A percentile compares a stretch with the other conserved stretches of the same genome.
Evolutionary conservation across 306 rosid species (phyloP).

Genomic region (Comarum palustre): DNA sequence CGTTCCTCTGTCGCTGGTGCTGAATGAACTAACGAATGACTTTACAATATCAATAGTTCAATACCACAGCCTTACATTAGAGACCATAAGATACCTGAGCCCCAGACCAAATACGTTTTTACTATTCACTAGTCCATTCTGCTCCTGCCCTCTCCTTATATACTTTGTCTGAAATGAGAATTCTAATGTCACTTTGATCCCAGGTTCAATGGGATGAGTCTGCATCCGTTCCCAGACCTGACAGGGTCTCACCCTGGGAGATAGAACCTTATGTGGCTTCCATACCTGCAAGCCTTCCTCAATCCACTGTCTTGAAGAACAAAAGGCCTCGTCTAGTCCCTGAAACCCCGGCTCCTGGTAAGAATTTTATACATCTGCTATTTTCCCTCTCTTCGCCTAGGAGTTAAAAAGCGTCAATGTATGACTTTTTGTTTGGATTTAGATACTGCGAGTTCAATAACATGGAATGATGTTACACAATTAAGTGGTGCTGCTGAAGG

Average conservation of each 20-base stretch:
- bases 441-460: conserved; percentile 51
- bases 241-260: conserved; percentile 93
- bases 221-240: conserved; percentile 73
- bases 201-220: conserved; percentile 99
- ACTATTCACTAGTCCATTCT: neutral
- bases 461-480: conserved; percentile 40
- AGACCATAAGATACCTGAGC: neutral
- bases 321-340: conserved; percentile 75
- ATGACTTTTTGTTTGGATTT: conserved; percentile 6
- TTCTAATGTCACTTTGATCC: conserved; percentile 7
- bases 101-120: too few relatives aligned
- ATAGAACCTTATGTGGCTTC: conserved; percentile 73
- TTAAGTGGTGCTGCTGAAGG: conserved; percentile 40
- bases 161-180: neutral
- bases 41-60: neutral
- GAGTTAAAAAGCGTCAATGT: neutral
- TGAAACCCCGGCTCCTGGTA: conserved; percentile 57
- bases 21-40: neutral
- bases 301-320: conserved; percentile 46
- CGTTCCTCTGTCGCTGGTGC: neutral
- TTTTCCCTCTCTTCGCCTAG: neutral
- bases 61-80: neutral
- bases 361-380: conserved; percentile 14
- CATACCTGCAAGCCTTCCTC: conserved; percentile 40
- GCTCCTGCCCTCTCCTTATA: neutral